Base-by-base conservation (phyloP, 768 basidiomycete species). In the Imleria badia region DNA sequence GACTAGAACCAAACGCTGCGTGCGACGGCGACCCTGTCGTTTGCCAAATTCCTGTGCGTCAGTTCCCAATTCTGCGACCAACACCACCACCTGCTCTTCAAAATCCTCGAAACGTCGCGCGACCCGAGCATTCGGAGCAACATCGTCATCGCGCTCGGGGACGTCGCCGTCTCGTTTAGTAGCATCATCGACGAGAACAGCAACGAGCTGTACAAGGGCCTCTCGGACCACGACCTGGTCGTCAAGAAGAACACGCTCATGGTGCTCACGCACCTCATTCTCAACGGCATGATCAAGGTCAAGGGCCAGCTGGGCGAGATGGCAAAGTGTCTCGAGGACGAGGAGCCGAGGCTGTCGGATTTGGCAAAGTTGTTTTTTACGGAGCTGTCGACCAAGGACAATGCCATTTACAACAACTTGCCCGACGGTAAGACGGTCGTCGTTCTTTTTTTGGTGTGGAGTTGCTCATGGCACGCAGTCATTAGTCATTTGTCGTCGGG, bases 201-300 rank as follows among this genome's bases (percentile, higher is more conserved):
- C 73, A 89, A 94, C 63, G 90, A 94, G 62, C 78, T 99, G 3
- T 99, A 98, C 77, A 89, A 88, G 66, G 96, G 96, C 3, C 81
- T 98, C 34, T 88, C 91, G 12, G 97, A 99, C 69, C 76, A 75
- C 38, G 83, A 96, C 62, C 73, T 92, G 11, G 82, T 88, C 38
- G 96, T 99, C 59, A 99, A 98, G 84, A 98, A 98, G 80, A 98
- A 98, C 73, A 97, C 96, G 34, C 81, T 99, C 42, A 98, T 98
- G 96, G 97, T 98, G 30, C 78, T 98, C 52, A 96, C 94, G 12
- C 94, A 98, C 70, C 75, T 99, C 56, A 98, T 98, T 66, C 75
- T 99, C 57, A 98, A 98, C 64, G 96, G 96, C 3, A 98, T 98
- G 97, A 91, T 99, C 80, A 99, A 98, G 73, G 95, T 98, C 62